phyloP scores from a whole-genome alignment of 441 rosid species.

The Arabidopsis hybrid region DNA sequence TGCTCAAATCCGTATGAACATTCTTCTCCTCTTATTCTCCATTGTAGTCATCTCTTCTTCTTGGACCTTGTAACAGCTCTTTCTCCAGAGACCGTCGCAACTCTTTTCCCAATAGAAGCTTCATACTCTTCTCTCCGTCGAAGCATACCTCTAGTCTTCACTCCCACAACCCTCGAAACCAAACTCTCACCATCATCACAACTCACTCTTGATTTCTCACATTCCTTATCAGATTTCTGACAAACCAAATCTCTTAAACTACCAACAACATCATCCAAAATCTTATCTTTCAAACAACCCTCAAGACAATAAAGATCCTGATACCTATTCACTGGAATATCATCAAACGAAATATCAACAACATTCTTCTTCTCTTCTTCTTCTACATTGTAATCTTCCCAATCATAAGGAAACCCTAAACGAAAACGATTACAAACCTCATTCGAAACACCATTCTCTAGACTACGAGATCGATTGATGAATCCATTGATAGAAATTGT shows the following conservation, averaged over 20 bases:
- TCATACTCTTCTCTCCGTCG: not conserved
- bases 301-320: constrained; percentile 42
- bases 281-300: constrained; percentile 13
- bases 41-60: not conserved
- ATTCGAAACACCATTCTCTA: constrained; percentile 49
- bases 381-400: constrained; percentile 54
- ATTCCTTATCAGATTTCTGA: constrained; percentile 20
- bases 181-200: constrained; percentile 8
- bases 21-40: constrained; percentile 36
- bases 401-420: constrained; percentile 66
- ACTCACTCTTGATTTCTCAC: constrained; percentile 4
- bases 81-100: not conserved
- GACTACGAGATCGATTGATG: constrained; percentile 46
- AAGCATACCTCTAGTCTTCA: constrained; percentile 9
- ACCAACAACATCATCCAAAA: constrained; percentile 45
- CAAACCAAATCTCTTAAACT: constrained; percentile 31
- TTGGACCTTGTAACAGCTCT: not conserved
- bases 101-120: not conserved
- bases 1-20: not conserved
- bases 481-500: constrained; percentile 47
- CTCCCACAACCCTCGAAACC: constrained; percentile 28
- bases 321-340: constrained; percentile 50
- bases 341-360: constrained; percentile 43
- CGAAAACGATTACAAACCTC: constrained; percentile 57
- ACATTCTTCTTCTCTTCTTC: constrained; percentile 19